Conservation (phyloP, 371 early-diverging fungal genomes). For the Phascolomyces articulosus region DNA sequence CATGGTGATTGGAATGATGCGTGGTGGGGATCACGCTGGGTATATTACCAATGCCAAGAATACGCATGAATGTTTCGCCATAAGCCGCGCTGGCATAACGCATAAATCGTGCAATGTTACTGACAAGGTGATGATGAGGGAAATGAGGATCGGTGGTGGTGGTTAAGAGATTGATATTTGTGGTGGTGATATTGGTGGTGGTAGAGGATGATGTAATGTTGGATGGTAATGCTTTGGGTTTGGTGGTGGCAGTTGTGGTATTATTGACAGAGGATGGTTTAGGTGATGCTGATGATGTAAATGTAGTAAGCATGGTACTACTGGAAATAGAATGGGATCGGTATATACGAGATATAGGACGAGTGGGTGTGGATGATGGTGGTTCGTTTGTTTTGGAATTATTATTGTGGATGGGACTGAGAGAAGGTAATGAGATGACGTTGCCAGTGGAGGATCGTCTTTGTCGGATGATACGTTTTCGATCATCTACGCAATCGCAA, state of each 20-base stretch:
- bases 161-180: background rate
- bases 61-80: conserved; percentile 85
- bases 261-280: background rate
- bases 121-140: conserved; percentile 65
- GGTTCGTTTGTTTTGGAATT: background rate
- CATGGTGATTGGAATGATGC: conserved; percentile 70
- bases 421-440: conserved; percentile 3
- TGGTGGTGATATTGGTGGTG: background rate
- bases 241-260: background rate
- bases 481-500: background rate
- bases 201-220: background rate
- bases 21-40: conserved; percentile 45
- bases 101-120: conserved; percentile 76
- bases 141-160: conserved; percentile 25
- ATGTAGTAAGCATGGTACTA: conserved; percentile 36
- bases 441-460: conserved; percentile 16
- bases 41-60: conserved; percentile 74
- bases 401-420: background rate
- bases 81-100: conserved; percentile 81
- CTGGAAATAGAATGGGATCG: conserved; percentile 38
- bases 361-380: background rate
- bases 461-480: conserved; percentile 6
- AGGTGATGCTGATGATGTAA: conserved; percentile 65
- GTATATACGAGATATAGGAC: conserved; percentile 7
- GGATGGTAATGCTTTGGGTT: background rate